phyloP scores from a whole-genome alignment of 352 stramenopile species.

The Phytophthora ohioensis region DNA sequence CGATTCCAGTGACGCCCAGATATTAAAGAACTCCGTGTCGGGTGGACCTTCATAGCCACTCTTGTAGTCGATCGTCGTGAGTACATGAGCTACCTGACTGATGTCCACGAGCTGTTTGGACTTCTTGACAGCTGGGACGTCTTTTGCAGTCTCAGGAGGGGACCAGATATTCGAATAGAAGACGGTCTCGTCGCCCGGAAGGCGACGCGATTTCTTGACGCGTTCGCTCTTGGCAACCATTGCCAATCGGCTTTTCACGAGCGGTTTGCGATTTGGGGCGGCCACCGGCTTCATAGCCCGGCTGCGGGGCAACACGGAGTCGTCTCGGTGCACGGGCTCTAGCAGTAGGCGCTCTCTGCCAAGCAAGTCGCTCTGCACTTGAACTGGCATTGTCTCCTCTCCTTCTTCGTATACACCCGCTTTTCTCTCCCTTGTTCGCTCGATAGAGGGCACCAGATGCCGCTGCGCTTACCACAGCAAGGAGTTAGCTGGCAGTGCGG shows the following conservation, averaged over 20 bases:
- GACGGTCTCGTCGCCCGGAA: conserved; percentile 64
- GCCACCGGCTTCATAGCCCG: conserved; percentile 29
- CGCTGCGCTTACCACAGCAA: not conserved
- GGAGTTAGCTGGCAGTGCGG: not conserved
- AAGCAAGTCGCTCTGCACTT: conserved; percentile 40
- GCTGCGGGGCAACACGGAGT: conserved; percentile 33
- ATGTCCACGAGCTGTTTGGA: conserved; percentile 72
- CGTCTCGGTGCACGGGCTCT: conserved; percentile 33
- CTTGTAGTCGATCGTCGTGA: conserved; percentile 82
- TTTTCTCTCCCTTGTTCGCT: conserved; percentile 35
- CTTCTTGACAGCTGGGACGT: conserved; percentile 30
- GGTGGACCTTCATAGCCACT: conserved; percentile 58
- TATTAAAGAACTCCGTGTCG: conserved; percentile 53
- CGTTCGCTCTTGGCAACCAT: conserved; percentile 49
- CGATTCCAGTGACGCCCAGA: conserved; percentile 55
- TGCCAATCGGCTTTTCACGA: conserved; percentile 63
- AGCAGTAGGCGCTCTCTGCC: conserved; percentile 35
- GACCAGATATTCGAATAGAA: conserved; percentile 90
- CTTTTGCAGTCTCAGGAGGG: conserved; percentile 22
- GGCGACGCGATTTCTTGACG: conserved; percentile 53
- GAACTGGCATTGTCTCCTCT: conserved; percentile 32
- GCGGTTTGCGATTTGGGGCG: conserved; percentile 53
- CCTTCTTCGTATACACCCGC: conserved; percentile 21
- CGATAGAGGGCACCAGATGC: conserved; percentile 36
- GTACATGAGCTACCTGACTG: conserved; percentile 77